Evolutionary conservation across 108 stramenopile species (phyloP).

Genomic region (Cyclotella kingstonii): DNA sequence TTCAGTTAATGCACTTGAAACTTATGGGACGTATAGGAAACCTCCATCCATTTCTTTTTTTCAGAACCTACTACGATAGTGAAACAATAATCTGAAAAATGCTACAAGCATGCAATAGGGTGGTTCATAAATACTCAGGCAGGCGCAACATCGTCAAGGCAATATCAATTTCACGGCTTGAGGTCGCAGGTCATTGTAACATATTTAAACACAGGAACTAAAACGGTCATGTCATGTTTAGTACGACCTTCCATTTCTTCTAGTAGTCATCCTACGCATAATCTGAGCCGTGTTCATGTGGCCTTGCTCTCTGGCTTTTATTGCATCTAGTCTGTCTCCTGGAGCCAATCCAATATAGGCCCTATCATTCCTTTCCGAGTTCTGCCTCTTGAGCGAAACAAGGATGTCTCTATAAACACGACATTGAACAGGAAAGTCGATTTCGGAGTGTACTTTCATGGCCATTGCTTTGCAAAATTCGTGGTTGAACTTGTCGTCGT

Average conservation of each 20-base stretch:
- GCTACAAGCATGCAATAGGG: too few relatives aligned
- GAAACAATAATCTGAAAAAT: too few relatives aligned
- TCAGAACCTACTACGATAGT: too few relatives aligned
- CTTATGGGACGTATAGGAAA: too few relatives aligned
- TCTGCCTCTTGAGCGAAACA: constrained; percentile 1
- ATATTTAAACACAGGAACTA: too few relatives aligned
- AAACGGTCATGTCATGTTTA: too few relatives aligned
- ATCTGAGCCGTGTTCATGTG: constrained; percentile 36
- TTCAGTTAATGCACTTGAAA: too few relatives aligned
- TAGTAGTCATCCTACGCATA: constrained; percentile 36
- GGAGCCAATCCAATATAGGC: constrained; percentile 18
- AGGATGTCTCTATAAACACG: constrained; percentile 1
- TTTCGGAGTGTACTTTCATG: constrained; percentile 2
- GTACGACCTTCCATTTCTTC: constrained; percentile 23
- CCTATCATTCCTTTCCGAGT: neutral
- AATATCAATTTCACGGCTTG: too few relatives aligned
- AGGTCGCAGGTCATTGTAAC: too few relatives aligned
- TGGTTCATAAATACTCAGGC: too few relatives aligned
- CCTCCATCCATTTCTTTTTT: too few relatives aligned
- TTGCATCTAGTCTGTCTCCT: constrained; percentile 27
- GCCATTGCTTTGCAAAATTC: constrained; percentile 19
- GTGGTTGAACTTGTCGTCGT: constrained; percentile 10
- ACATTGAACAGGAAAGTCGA: constrained; percentile 18
- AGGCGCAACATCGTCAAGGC: too few relatives aligned
- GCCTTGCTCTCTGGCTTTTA: constrained; percentile 31